Percentiles rank a stretch among this genome's conserved stretches.
These are phyloP conservation scores for Sclerotinia spermophila DNA, from an alignment of 2,329 filamentous ascomycete genomes.

Conservation along the genomic window DNA sequence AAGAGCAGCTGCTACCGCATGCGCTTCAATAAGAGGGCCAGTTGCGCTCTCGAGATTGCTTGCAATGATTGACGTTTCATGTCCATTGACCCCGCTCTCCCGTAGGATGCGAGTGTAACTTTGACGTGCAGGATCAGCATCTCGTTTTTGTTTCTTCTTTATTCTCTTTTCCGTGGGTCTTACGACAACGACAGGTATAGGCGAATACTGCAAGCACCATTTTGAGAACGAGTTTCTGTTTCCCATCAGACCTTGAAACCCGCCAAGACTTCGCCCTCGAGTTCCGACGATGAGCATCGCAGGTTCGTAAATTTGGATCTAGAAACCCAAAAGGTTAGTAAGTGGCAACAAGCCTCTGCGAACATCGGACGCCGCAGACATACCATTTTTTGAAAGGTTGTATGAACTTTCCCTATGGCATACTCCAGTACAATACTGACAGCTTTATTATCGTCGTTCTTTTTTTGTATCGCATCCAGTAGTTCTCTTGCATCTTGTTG, in stretches of 20 bases:
- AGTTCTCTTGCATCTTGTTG: conserved; percentile 61
- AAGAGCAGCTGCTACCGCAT: conserved; percentile 60
- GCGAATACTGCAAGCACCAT: conserved; percentile 71
- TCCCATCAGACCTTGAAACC: conserved; percentile 65
- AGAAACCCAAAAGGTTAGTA: conserved; percentile 22
- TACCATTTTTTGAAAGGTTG: conserved; percentile 72
- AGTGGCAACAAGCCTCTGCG: background rate
- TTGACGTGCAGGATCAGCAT: conserved; percentile 58
- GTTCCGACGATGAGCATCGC: conserved; percentile 71
- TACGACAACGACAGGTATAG: conserved; percentile 71
- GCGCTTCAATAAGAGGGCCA: conserved; percentile 57
- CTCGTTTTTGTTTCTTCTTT: conserved; percentile 68
- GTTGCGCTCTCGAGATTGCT: conserved; percentile 32
- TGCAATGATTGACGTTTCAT: conserved; percentile 34
- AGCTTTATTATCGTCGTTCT: conserved; percentile 67
- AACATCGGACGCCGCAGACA: conserved; percentile 27
- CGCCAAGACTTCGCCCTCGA: conserved; percentile 62
- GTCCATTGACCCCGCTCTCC: conserved; percentile 45
- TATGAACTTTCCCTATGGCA: conserved; percentile 67
- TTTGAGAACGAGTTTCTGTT: conserved; percentile 63
- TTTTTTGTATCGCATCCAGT: conserved; percentile 62
- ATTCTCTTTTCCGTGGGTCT: conserved; percentile 65
- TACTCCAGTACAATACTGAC: conserved; percentile 71
- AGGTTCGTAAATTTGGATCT: conserved; percentile 72
- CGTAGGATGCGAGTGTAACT: conserved; percentile 64